These are phyloP conservation scores for Pseudogymnoascus sp. DNA, from an alignment of 2,329 filamentous ascomycete species.

Conservation along the genomic window DNA sequence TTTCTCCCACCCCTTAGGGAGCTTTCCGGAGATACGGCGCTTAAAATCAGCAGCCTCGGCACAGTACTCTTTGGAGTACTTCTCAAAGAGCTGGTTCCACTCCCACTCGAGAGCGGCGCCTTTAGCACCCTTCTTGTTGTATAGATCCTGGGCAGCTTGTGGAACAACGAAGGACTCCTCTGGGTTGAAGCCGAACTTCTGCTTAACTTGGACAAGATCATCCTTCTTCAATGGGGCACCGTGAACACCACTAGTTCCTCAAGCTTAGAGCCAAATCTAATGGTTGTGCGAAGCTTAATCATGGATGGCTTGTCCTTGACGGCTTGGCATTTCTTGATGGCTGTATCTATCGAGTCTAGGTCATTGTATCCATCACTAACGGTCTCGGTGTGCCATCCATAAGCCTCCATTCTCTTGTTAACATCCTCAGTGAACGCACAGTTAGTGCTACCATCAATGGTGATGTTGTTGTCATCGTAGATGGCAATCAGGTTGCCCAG, in stretches of 20 bases:
- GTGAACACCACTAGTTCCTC: conserved; percentile 92
- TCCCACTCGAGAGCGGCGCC: conserved; percentile 86
- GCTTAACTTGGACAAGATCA: conserved; percentile 88
- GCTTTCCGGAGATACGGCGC: conserved; percentile 73
- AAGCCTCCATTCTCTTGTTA: conserved; percentile 86
- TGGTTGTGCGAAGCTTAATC: conserved; percentile 95
- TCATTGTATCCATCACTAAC: conserved; percentile 87
- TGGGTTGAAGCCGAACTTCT: conserved; percentile 92
- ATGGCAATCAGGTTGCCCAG: conserved; percentile 94
- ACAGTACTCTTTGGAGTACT: conserved; percentile 74
- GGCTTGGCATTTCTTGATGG: conserved; percentile 75
- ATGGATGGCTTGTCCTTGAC: conserved; percentile 95
- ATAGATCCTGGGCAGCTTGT: conserved; percentile 78
- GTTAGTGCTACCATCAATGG: conserved; percentile 89
- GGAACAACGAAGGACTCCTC: conserved; percentile 88
- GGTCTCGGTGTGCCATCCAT: conserved; percentile 86
- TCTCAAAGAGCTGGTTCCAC: conserved; percentile 89
- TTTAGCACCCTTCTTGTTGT: conserved; percentile 74
- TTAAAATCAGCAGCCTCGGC: conserved; percentile 71
- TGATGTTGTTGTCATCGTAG: conserved; percentile 99
- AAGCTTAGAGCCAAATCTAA: conserved; percentile 88
- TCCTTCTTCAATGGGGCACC: conserved; percentile 92
- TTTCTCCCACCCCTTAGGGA: conserved; percentile 97
- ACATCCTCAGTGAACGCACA: conserved; percentile 97
- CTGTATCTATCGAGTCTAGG: conserved; percentile 77